Percentiles rank a stretch among this genome's conserved stretches.
Conservation (phyloP, 2,329 filamentous ascomycete species). For the Cyphellophora europaea region DNA sequence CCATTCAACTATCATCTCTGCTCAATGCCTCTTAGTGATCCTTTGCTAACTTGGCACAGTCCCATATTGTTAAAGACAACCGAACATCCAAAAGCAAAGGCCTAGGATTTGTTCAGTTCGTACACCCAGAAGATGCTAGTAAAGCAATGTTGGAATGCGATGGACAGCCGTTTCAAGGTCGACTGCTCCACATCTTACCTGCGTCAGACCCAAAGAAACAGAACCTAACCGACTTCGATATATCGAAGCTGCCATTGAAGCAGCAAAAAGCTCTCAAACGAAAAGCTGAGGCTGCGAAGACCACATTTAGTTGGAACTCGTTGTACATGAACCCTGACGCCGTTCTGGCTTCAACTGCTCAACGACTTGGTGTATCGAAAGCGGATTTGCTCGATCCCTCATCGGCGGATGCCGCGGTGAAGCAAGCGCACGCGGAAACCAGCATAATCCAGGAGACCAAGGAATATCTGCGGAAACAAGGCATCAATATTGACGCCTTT, state of each 20-base stretch:
- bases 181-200: slow-evolving; percentile 81
- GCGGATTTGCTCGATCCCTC: slow-evolving; percentile 91
- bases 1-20: too few species aligned
- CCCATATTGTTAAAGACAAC: slow-evolving; percentile 72
- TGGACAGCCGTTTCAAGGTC: slow-evolving; percentile 81
- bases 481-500: slow-evolving; percentile 87
- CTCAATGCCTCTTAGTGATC: too few species aligned
- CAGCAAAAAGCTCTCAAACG: slow-evolving; percentile 86
- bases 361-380: slow-evolving; percentile 80
- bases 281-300: slow-evolving; percentile 68
- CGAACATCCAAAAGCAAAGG: slow-evolving; percentile 69
- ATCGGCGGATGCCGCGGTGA: slow-evolving; percentile 85
- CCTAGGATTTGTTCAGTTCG: slow-evolving; percentile 78
- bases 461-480: slow-evolving; percentile 76
- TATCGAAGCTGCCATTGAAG: slow-evolving; percentile 87
- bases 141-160: slow-evolving; percentile 72
- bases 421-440: slow-evolving; percentile 94
- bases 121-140: slow-evolving; percentile 61
- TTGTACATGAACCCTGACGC: slow-evolving; percentile 94
- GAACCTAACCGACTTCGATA: slow-evolving; percentile 74
- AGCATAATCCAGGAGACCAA: slow-evolving; percentile 95
- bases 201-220: slow-evolving; percentile 72
- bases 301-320: slow-evolving; percentile 95
- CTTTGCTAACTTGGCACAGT: too few species aligned
- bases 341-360: slow-evolving; percentile 80